Evolutionary conservation across 345 rosid genomes (phyloP), one percentile per base, ranked within the genome.

Genomic region (Geranium brycei): DNA sequence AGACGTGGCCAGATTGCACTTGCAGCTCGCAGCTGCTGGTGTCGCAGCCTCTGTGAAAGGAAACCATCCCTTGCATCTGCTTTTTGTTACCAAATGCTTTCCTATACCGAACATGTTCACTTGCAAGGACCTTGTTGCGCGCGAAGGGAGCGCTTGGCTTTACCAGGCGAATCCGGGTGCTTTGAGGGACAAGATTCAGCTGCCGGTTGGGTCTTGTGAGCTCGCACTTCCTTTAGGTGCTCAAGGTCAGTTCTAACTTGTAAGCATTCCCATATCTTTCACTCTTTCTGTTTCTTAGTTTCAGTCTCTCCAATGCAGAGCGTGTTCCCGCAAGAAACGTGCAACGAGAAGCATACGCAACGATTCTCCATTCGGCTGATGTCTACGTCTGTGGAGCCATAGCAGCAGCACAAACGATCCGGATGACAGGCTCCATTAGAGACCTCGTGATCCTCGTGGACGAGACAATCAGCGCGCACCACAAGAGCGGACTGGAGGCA

Each of bases 301-400:
- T 17, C 35, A 32, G 28, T 11, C 15, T 32, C 4, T 13, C 19
- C 30, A 60, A 62, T 60, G 17, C 71, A 79, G 79, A 69, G 38
- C 31, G 65, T 55, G 69, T 73, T 10, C 18, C 73, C 56, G 68
- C 76, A 14, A 70, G 59, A 63, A 67, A 71, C 31, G 56, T 71
- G 38, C 67, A 59, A 53, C 69, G 77, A 58, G 81, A 80, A 72
- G 84, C 84, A 17, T 80, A 80, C 63, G 81, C 81, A 12, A 80
- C 84, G 14, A 68, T 77, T 59, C 71, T 77, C 65, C 84, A 80
- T 41, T 77, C 84, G 5, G 81, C 84, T n/a, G 69, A 77, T 13
- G n/a, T 65, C 15, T 80, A 77, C 47, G 81, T 77, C 1, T 80
- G 84, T n/a, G 84, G 84, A 59, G 81, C 84, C 64, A 75, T 75